Percentiles rank a stretch among this genome's conserved stretches.
Evolutionary conservation across 1,284 basidiomycete species (phyloP).

Genomic region (Sporisorium reilianum): DNA sequence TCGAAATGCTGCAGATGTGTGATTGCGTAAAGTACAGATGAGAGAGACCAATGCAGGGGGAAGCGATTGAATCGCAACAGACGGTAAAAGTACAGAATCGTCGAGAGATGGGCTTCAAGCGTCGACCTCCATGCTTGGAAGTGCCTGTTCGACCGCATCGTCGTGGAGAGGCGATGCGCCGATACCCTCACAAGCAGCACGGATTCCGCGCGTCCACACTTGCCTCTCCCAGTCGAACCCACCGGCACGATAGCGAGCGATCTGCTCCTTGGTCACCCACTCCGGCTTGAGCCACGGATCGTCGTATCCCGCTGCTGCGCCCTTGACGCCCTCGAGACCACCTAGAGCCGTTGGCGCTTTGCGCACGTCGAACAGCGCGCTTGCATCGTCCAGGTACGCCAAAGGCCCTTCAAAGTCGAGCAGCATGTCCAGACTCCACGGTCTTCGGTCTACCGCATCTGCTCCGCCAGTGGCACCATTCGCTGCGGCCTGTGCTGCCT

Average conservation of each 20-base stretch:
- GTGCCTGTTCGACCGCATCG: not conserved
- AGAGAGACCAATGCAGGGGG: not conserved
- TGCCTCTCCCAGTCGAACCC: slow-evolving; percentile 62
- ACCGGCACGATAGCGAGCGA: slow-evolving; percentile 58
- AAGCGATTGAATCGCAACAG: not conserved
- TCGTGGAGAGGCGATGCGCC: slow-evolving; percentile 34
- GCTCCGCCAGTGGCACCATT: slow-evolving; percentile 13
- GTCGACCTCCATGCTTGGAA: slow-evolving; percentile 44
- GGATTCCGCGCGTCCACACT: slow-evolving; percentile 57
- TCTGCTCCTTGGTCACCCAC: slow-evolving; percentile 37
- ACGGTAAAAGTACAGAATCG: slow-evolving; percentile 5
- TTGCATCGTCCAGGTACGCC: slow-evolving; percentile 58
- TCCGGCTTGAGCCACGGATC: slow-evolving; percentile 60
- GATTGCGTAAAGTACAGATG: slow-evolving; percentile 6
- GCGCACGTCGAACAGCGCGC: slow-evolving; percentile 46
- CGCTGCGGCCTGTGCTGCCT: slow-evolving; percentile 26
- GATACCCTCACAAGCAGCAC: slow-evolving; percentile 53
- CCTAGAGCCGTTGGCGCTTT: slow-evolving; percentile 50
- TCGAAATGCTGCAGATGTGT: not conserved
- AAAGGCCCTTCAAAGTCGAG: slow-evolving; percentile 62
- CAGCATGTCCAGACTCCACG: slow-evolving; percentile 56
- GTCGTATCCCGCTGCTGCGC: slow-evolving; percentile 50
- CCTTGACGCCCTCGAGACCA: slow-evolving; percentile 48
- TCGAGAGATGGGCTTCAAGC: not conserved
- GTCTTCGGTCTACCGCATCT: slow-evolving; percentile 23